Evolutionary conservation across 345 rosid species (phyloP), one percentile per base, ranked within the genome.

Genomic region (Psidium friedrichsthalianum): DNA sequence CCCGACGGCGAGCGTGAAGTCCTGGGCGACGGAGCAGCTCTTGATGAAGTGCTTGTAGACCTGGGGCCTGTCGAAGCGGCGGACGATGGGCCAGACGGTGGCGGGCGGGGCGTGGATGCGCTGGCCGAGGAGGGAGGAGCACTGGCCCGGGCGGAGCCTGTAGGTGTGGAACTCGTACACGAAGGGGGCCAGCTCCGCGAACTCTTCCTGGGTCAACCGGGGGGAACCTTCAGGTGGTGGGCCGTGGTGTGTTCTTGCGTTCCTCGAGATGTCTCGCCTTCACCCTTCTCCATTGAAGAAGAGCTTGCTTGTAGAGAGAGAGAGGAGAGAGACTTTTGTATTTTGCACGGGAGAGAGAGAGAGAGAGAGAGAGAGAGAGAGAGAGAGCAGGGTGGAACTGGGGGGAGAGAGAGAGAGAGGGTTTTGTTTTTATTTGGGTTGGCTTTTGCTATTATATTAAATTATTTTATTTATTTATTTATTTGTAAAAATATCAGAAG

Each of bases 1-100:
- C 21, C 88, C 88, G 4, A 78, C 88, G 52, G 86, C 56, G 54
- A 82, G 24, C 44, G 53, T 4, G 88, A 81, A 84, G 82, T 44
- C 86, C 9, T 64, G 76, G 13, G 51, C 11, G 82, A 87, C 82
- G 84, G 82, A 3, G 88, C 88, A 87, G 82, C 86, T 84, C 86
- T 87, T 87, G 83, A 87, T 87, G 88, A 87, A 87, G 86, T 87
- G 86, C 82, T 87, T 87, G 88, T 87, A 87, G n/a, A 64, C 84
- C 86, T 87, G 88, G 53, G 88, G 88, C 56, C n/a, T 13, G 88
- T 87, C 88, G 86, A 87, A 87, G 64, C 86, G 88, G 51, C 88
- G 88, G 82, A 84, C 74, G 74, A 87, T 54, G 84, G 88, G 44
- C 88, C 88, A 87, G 10, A 87, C 88, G 74, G 83, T 59, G 49